Base-by-base conservation (phyloP, 2,329 filamentous ascomycete genomes). In the Ascochyta rabiei region DNA sequence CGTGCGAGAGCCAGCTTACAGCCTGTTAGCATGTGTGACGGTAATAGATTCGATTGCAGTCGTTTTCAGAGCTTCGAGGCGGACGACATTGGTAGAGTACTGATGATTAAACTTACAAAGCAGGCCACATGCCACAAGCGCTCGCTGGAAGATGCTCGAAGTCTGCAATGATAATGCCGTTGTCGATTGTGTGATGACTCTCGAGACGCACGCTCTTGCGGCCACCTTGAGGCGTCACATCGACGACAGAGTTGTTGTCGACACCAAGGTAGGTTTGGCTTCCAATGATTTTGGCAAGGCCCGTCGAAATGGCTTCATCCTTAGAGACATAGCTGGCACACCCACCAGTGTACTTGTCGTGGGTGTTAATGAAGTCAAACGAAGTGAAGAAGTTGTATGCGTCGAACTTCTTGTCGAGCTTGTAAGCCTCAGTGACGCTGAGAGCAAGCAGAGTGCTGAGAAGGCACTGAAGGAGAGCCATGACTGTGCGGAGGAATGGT, bases 1-100 rank as follows among this genome's bases (percentile, higher is more conserved):
- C 70, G 58, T 81, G 77, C 38, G 79, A 79, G 21, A 82, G 48
- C 63, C 61, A 66, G 31, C 63, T 66, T 15, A 1, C 15, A 15
- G 3, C 6, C 35, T 3, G 26, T 61, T 35, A 64, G 53, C 21
- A 24, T 1, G 38, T 2, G 21, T 31, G 21, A 38, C 13, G 3
- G 6, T 9, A 9, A 6, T 28, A 8, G 2, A 8, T 7, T 2
- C 2, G 6, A 28, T 28, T 9, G 7, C 8, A 10, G 9, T 10
- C 24, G 8, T 7, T 28, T 4, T 28, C 24, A 28, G 10, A 10
- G 28, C 28, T 10, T 30, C 6, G 3, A 1, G 1, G 28, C 5
- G 10, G 28, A 12, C 13, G 12, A 30, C 13, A 15, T 13, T 15
- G 4, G 18, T 21, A 10, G 4, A 38, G 3, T 21, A 13, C 26